These are phyloP conservation scores for Adiantum capillusveneris DNA, from an alignment of 75 land plant species.

Conservation along the genomic window DNA sequence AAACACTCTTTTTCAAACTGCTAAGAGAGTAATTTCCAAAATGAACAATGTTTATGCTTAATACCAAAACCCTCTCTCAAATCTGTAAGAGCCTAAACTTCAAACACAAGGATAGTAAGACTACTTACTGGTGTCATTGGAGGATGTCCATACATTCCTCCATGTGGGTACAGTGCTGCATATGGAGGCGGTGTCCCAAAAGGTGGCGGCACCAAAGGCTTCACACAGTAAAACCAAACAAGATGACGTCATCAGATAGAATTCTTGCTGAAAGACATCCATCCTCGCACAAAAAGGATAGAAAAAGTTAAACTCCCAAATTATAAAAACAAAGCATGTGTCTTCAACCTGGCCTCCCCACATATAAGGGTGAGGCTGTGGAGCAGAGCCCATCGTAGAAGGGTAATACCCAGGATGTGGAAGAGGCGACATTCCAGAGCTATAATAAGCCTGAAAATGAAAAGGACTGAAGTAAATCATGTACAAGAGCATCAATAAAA, in stretches of 20 bases:
- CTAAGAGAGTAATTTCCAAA: too few species aligned
- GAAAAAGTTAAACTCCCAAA: too few species aligned
- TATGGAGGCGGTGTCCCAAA: constrained; percentile 79
- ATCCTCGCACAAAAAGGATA: neutral
- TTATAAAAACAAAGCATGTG: too few species aligned
- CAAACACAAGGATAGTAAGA: too few species aligned
- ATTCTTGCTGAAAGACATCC: too few species aligned
- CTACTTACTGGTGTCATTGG: constrained; percentile 41
- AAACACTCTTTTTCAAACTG: too few species aligned
- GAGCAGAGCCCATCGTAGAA: constrained; percentile 45
- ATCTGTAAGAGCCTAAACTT: too few species aligned
- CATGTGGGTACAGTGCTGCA: constrained; percentile 70
- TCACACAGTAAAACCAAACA: constrained; percentile 4
- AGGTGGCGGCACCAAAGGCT: constrained; percentile 82
- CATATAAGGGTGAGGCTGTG: constrained; percentile 73
- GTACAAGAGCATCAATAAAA: too few species aligned
- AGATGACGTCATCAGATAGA: too few species aligned
- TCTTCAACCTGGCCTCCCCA: constrained; percentile 92
- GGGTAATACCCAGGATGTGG: constrained; percentile 62
- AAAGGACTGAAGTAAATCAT: too few species aligned
- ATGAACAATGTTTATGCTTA: too few species aligned
- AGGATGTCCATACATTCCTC: constrained; percentile 76
- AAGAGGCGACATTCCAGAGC: constrained; percentile 44
- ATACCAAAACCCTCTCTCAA: too few species aligned
- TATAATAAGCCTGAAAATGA: constrained; percentile 68